phyloP scores from a whole-genome alignment of 176 grass and related monocot species.

The Eremochloa ophiuroides region DNA sequence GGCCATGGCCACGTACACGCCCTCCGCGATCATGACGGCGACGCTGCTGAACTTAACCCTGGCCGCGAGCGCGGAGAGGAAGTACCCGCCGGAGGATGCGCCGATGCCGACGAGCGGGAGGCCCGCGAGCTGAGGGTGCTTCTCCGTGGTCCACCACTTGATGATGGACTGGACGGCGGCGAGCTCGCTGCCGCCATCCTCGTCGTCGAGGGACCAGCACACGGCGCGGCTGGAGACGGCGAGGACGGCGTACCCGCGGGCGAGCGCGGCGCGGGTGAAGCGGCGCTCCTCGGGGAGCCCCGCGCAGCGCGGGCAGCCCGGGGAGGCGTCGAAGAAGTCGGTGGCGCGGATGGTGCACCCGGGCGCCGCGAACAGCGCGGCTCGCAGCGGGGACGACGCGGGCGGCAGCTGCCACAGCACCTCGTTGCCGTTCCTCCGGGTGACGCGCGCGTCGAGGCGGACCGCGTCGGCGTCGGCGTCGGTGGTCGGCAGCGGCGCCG shows the following conservation, averaged over 20 bases:
- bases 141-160: constrained; percentile 48
- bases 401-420: constrained; percentile 75
- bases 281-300: constrained; percentile 86
- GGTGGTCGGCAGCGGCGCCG: neutral
- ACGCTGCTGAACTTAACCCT: constrained; percentile 71
- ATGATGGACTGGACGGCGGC: constrained; percentile 72
- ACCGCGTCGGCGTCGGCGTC: neutral
- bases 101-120: constrained; percentile 67
- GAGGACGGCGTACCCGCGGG: constrained; percentile 60
- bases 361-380: constrained; percentile 68
- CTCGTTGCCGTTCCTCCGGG: constrained; percentile 56
- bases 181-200: constrained; percentile 37
- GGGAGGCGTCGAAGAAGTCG: constrained; percentile 82
- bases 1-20: constrained; percentile 42
- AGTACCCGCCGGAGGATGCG: constrained; percentile 77
- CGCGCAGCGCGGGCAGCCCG: constrained; percentile 52
- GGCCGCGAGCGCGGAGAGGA: constrained; percentile 72
- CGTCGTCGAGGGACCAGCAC: constrained; percentile 61
- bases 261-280: constrained; percentile 63
- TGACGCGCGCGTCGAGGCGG: constrained; percentile 51
- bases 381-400: constrained; percentile 23
- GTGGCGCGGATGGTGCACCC: constrained; percentile 77
- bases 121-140: constrained; percentile 39
- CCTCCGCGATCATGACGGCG: constrained; percentile 78
- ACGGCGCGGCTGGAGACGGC: constrained; percentile 61